Evolutionary conservation across 768 basidiomycete species (phyloP).

Genomic region (Boletus vinaceobasis): DNA sequence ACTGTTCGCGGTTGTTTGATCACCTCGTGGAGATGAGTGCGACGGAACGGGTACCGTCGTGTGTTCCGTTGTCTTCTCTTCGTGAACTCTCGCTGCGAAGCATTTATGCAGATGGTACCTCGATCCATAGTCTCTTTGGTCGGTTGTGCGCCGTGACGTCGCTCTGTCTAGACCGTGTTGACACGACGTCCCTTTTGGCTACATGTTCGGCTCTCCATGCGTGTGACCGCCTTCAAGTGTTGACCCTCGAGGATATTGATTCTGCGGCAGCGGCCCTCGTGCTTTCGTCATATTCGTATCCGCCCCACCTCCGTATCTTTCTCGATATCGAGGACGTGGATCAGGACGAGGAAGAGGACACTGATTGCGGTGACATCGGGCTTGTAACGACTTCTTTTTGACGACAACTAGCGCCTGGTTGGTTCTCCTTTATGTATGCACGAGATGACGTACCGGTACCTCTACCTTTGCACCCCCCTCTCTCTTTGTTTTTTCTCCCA

Average conservation of each 20-base stretch:
- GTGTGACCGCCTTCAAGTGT: constrained; percentile 3
- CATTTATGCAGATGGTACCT: neutral
- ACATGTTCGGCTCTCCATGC: constrained; percentile 3
- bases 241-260: constrained; percentile 14
- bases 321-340: constrained; percentile 12
- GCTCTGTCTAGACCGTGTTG: constrained; percentile 9
- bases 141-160: neutral
- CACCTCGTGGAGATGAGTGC: constrained; percentile 25
- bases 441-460: neutral
- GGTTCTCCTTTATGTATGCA: neutral
- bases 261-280: neutral
- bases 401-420: neutral
- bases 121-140: constrained; percentile 8
- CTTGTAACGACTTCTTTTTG: neutral
- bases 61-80: constrained; percentile 7
- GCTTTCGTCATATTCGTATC: constrained; percentile 4
- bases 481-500: neutral
- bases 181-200: neutral
- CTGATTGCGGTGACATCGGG: neutral
- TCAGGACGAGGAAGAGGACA: neutral
- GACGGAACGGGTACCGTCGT: neutral
- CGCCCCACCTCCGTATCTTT: constrained; percentile 11
- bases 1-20: constrained; percentile 37
- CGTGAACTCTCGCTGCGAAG: constrained; percentile 11
- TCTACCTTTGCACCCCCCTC: too few species aligned